phyloP scores from a whole-genome alignment of 495 filamentous ascomycete genomes.

The Aspergillus olivimuriae region DNA sequence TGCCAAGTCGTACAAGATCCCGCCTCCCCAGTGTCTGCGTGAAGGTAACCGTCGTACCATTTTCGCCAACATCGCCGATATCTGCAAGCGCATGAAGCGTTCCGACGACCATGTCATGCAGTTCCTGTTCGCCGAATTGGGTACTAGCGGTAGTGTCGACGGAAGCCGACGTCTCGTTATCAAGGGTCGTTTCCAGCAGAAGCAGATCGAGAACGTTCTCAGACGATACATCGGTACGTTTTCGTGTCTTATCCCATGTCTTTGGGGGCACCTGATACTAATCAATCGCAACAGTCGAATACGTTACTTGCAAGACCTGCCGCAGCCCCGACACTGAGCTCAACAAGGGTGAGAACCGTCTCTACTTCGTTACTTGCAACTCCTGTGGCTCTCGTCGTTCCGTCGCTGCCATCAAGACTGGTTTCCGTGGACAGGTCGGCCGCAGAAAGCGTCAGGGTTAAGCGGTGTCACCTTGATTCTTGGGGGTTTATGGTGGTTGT shows the following conservation, averaged over 20 bases:
- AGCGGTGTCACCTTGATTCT: constrained; percentile 12
- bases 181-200: constrained; percentile 98
- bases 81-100: constrained; percentile 92
- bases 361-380: constrained; percentile 80
- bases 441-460: constrained; percentile 69
- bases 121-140: constrained; percentile 96
- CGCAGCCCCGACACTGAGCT: constrained; percentile 90
- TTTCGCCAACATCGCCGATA: constrained; percentile 94
- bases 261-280: no score
- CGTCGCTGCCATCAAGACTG: constrained; percentile 97
- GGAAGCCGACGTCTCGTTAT: constrained; percentile 90
- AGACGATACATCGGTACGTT: constrained; percentile 85
- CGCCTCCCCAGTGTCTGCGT: constrained; percentile 95
- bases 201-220: constrained; percentile 93
- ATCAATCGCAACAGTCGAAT: constrained; percentile 60
- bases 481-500: constrained; percentile 9
- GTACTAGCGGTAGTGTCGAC: constrained; percentile 91
- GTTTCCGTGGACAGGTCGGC: constrained; percentile 97
- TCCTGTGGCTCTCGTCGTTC: constrained; percentile 84
- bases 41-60: constrained; percentile 99
- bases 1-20: constrained; percentile 94
- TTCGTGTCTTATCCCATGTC: no score
- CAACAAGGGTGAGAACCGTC: constrained; percentile 96
- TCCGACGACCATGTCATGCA: constrained; percentile 94
- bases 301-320: constrained; percentile 98